Evolutionary conservation across 495 filamentous ascomycete genomes (phyloP).

Genomic region (Pyrenula aspistea): DNA sequence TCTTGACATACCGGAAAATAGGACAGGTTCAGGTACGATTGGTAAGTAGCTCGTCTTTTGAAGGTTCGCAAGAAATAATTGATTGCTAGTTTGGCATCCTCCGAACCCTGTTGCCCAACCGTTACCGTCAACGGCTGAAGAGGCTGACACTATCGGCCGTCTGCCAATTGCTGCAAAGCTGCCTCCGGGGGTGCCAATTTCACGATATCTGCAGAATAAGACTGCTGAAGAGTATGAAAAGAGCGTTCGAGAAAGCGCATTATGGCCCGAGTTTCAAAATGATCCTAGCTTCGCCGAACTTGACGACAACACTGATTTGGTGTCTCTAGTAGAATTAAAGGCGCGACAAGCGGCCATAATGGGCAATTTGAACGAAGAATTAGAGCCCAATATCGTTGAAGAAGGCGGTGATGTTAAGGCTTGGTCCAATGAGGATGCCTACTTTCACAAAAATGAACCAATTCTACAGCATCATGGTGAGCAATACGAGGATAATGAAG

Average conservation of each 20-base stretch:
- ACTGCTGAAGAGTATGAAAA: conserved; percentile 10
- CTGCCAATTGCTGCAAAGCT: background rate
- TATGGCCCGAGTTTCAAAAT: conserved; percentile 28
- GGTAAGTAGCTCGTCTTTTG: background rate
- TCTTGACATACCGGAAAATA: background rate
- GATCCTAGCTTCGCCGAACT: conserved; percentile 33
- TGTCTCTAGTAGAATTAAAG: conserved; percentile 7
- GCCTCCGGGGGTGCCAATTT: conserved; percentile 1
- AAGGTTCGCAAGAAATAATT: background rate
- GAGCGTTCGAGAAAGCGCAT: conserved; percentile 24
- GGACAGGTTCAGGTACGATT: background rate
- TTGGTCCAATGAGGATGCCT: background rate
- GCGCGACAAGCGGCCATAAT: background rate
- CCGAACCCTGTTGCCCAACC: conserved; percentile 2
- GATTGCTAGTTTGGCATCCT: background rate
- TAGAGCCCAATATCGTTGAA: background rate
- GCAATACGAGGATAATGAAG: background rate
- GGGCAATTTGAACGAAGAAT: background rate
- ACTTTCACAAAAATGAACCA: too few relatives aligned
- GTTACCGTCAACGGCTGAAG: conserved; percentile 1
- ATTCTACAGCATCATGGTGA: too few relatives aligned
- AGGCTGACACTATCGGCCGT: background rate
- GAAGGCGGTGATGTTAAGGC: background rate
- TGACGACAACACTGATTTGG: conserved; percentile 13
- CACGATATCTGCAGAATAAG: conserved; percentile 3